Conservation (phyloP, 345 rosid genomes). For the Excoecaria agallocha region DNA sequence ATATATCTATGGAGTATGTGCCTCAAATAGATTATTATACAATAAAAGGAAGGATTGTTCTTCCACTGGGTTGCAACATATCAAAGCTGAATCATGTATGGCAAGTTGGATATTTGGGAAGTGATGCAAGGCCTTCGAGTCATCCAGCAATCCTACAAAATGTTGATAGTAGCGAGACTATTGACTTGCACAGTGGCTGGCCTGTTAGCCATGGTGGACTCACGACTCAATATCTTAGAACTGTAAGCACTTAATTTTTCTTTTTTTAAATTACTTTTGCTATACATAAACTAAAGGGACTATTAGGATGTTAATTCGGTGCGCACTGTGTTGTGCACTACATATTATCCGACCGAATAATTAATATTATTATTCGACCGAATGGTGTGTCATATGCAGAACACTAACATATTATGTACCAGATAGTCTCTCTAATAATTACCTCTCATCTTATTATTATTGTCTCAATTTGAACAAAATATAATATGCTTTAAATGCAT, state of each 20-base stretch:
- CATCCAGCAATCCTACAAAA: slow-evolving; percentile 38
- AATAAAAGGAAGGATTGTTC: slow-evolving; percentile 27
- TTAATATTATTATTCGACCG: too few relatives aligned
- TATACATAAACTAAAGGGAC: too few relatives aligned
- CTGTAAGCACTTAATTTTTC: slow-evolving; percentile 22
- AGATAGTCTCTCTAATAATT: too few relatives aligned
- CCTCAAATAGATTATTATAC: neutral
- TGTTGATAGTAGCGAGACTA: slow-evolving; percentile 42
- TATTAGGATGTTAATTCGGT: too few relatives aligned
- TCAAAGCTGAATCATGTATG: slow-evolving; percentile 44
- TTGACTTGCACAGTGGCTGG: slow-evolving; percentile 18
- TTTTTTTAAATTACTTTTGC: neutral
- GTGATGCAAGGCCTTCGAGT: slow-evolving; percentile 27
- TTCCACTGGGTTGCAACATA: slow-evolving; percentile 33
- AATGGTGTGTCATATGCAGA: too few relatives aligned
- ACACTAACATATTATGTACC: too few relatives aligned
- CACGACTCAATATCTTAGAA: slow-evolving; percentile 19
- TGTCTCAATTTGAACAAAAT: too few relatives aligned
- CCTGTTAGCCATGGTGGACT: neutral
- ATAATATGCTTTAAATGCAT: too few relatives aligned
- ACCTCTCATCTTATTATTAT: too few relatives aligned
- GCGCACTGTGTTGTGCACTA: too few relatives aligned
- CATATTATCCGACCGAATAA: too few relatives aligned
- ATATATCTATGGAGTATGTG: neutral
- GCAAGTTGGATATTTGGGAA: slow-evolving; percentile 42